phyloP scores from a whole-genome alignment of 2,329 filamentous ascomycete species.

The Cladophialophora immunda region DNA sequence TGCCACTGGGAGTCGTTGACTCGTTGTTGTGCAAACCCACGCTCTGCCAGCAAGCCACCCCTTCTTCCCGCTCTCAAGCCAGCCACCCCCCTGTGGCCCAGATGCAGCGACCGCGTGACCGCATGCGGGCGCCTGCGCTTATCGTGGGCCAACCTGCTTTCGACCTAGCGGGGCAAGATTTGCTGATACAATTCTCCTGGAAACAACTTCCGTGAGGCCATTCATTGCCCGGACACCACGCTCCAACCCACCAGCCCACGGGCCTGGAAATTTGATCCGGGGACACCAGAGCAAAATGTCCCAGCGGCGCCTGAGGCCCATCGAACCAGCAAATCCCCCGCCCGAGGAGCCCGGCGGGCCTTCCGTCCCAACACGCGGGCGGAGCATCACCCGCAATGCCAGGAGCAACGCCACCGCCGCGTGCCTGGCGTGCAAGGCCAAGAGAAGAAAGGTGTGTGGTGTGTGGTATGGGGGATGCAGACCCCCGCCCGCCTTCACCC shows the following conservation, averaged over 20 bases:
- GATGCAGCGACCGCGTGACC: background rate
- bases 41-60: background rate
- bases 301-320: slow-evolving; percentile 13
- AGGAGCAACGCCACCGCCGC: slow-evolving; percentile 18
- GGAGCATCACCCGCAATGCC: slow-evolving; percentile 20
- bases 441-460: slow-evolving; percentile 14
- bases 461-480: too few relatives aligned
- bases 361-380: slow-evolving; percentile 3
- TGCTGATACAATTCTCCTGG: slow-evolving; percentile 1
- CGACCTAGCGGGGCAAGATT: background rate
- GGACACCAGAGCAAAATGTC: slow-evolving; percentile 9
- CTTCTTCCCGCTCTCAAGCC: background rate
- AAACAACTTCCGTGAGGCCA: slow-evolving; percentile 10
- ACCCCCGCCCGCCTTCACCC: background rate
- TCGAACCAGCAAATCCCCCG: background rate
- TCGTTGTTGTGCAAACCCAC: background rate
- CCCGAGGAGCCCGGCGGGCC: slow-evolving; percentile 9
- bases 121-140: background rate
- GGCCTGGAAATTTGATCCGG: slow-evolving; percentile 2
- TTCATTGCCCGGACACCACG: background rate
- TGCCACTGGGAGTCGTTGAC: background rate
- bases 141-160: background rate
- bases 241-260: background rate
- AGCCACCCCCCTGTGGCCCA: background rate
- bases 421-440: slow-evolving; percentile 14